phyloP scores from a whole-genome alignment of 1,284 basidiomycete species.

The Melampsora larici-populina region DNA sequence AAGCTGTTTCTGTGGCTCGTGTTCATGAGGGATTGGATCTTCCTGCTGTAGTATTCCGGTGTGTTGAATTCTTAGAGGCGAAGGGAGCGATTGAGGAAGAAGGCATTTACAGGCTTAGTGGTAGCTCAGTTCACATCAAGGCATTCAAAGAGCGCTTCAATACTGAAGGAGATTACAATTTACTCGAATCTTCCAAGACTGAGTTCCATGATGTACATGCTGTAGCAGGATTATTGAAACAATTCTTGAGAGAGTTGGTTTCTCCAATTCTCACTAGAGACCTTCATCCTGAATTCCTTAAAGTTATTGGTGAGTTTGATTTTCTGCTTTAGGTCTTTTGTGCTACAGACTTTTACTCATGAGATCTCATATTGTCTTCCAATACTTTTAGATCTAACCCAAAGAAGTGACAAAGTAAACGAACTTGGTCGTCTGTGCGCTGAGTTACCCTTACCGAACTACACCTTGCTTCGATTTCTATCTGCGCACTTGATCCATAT shows the following conservation, averaged over 20 bases:
- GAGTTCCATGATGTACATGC: constrained; percentile 95
- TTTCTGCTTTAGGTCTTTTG: constrained; percentile 30
- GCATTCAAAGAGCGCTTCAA: too few species aligned
- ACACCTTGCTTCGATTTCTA: constrained; percentile 83
- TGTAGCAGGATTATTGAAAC: constrained; percentile 85
- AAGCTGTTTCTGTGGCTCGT: constrained; percentile 80
- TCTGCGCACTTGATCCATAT: constrained; percentile 95
- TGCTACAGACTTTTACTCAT: not conserved
- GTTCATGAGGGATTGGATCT: constrained; percentile 68
- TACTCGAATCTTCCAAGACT: constrained; percentile 65
- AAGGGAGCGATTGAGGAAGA: constrained; percentile 93
- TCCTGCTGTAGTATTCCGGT: constrained; percentile 90
- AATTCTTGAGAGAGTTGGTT: constrained; percentile 82
- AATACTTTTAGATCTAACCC: constrained; percentile 59
- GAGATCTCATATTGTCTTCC: constrained; percentile 16
- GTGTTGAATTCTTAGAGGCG: constrained; percentile 64
- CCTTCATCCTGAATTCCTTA: constrained; percentile 77
- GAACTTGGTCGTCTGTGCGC: constrained; percentile 83
- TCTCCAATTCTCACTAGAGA: constrained; percentile 86
- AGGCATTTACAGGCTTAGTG: constrained; percentile 92
- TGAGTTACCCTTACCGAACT: constrained; percentile 83
- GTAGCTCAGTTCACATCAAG: constrained; percentile 87
- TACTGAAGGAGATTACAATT: constrained; percentile 83
- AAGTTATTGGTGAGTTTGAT: constrained; percentile 73
- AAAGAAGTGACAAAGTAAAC: constrained; percentile 78